These are phyloP conservation scores for Ustilago vetiveriae DNA, from an alignment of 1,284 basidiomycete genomes.

Conservation along the genomic window DNA sequence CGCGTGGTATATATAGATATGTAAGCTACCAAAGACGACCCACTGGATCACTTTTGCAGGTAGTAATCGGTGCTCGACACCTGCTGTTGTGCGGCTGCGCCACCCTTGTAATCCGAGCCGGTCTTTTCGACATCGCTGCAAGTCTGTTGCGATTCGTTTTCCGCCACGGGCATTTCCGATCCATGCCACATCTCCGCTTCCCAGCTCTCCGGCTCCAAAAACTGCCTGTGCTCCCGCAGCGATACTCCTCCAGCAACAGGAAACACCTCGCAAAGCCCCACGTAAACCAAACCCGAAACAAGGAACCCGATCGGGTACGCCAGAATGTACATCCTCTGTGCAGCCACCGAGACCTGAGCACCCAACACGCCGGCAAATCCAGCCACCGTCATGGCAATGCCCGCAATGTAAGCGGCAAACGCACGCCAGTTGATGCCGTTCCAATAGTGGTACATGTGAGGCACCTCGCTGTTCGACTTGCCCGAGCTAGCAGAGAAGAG, in stretches of 20 bases:
- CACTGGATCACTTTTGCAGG: conserved; percentile 28
- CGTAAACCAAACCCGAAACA: conserved; percentile 61
- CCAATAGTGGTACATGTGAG: conserved; percentile 77
- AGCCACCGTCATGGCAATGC: conserved; percentile 83
- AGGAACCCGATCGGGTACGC: conserved; percentile 66
- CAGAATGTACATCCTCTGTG: conserved; percentile 65
- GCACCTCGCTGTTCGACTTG: conserved; percentile 9
- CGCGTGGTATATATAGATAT: no score
- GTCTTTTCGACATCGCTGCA: conserved; percentile 31
- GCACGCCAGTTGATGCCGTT: conserved; percentile 75
- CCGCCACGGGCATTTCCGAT: neutral
- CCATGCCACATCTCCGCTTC: conserved; percentile 41
- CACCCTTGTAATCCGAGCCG: conserved; percentile 15
- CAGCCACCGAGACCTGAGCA: conserved; percentile 54
- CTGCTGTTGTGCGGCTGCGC: neutral
- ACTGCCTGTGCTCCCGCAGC: conserved; percentile 23
- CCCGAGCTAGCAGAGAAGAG: conserved; percentile 72
- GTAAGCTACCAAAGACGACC: no score
- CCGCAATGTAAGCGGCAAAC: conserved; percentile 77
- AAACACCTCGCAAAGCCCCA: conserved; percentile 50
- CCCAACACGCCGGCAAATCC: conserved; percentile 72
- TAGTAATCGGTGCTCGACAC: conserved; percentile 29
- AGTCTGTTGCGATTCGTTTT: neutral
- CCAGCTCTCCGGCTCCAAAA: conserved; percentile 49
- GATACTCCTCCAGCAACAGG: conserved; percentile 29